Base-by-base conservation (phyloP, 257 asterid species). In the Solanum sejunctum region DNA sequence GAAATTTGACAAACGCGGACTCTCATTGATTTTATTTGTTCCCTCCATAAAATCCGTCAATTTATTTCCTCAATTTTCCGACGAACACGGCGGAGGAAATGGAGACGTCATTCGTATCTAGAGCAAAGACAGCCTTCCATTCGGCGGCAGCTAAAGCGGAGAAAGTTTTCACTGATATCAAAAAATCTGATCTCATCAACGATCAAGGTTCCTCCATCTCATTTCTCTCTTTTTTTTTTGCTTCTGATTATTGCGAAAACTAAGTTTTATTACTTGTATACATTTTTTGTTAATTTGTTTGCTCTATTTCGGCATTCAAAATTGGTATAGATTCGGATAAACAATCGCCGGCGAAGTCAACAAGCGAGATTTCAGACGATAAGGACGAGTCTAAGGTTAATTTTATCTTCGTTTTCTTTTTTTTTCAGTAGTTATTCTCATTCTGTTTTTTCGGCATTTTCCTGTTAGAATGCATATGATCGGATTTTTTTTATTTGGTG, bases 61-160 rank as follows among this genome's bases (percentile, higher is more conserved):
- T 36, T 36, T 36, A 36, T 36, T 51, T 47, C 82, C 51, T 83
- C 79, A 16, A 64, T 45, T 49, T 51, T 82, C 83, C 84, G 84
- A 82, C 87, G 86, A 84, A 83, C 12, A 39, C 70, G 64, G 84
- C 89, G 86, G 86, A 86, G 82, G 85, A 88, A 87, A 96, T 94
- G 99, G 99, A 95, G 90, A 91, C 93, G 26, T 92, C 98, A 15
- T 92, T 96, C 90, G 97, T 92, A 66, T 95, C 98, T 73, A 91
- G 92, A 93, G 99, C 98, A 4, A 88, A 94, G 90, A 92, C 97
- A 12, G 98, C 98, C 93, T 90, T 97, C 87, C 98, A 94, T 90
- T 97, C 99, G 4, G 98, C 99, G 51, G 98, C 99, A 8, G 95
- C 98, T 78, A 96, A 96, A 92, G 99, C 99, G 92, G 99, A 96